Evolutionary conservation across 129 eudicot species (phyloP).

Genomic region (Lonicera japonica): DNA sequence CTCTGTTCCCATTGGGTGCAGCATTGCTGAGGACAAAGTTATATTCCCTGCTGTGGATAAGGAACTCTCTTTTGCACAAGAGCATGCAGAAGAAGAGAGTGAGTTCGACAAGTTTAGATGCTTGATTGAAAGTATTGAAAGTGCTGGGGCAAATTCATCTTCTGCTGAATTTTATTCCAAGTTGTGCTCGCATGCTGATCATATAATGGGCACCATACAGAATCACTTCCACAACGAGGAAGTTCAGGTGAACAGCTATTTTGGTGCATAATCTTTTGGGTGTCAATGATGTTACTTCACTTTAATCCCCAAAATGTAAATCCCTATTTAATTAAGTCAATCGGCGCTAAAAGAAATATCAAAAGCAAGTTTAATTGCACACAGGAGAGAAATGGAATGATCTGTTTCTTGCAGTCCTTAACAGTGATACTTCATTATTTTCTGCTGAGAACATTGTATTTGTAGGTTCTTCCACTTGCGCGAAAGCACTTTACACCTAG

Average conservation of each 20-base stretch:
- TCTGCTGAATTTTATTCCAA: slow-evolving; percentile 74
- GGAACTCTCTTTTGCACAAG: slow-evolving; percentile 83
- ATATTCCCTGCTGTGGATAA: slow-evolving; percentile 96
- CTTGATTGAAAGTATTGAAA: slow-evolving; percentile 80
- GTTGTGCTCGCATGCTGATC: slow-evolving; percentile 88
- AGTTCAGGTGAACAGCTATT: slow-evolving; percentile 44
- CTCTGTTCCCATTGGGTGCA: slow-evolving; percentile 32
- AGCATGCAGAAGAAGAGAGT: slow-evolving; percentile 98
- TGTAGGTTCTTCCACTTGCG: slow-evolving; percentile 94
- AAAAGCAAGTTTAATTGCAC: background rate
- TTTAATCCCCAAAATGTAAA: background rate
- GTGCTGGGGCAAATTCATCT: slow-evolving; percentile 81
- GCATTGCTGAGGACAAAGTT: slow-evolving; percentile 98
- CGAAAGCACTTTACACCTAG: slow-evolving; percentile 74
- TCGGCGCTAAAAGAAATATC: background rate
- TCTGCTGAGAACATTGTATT: background rate
- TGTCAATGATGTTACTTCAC: background rate
- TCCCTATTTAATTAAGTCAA: background rate
- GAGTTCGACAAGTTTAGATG: slow-evolving; percentile 81
- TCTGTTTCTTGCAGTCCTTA: slow-evolving; percentile 1
- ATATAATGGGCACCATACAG: slow-evolving; percentile 73
- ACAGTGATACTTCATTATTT: background rate
- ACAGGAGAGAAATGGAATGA: background rate
- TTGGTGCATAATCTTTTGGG: slow-evolving; percentile 1
- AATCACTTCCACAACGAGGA: slow-evolving; percentile 87